phyloP scores from a whole-genome alignment of 2,329 filamentous ascomycete genomes.

The Diplodia scrobiculata region DNA sequence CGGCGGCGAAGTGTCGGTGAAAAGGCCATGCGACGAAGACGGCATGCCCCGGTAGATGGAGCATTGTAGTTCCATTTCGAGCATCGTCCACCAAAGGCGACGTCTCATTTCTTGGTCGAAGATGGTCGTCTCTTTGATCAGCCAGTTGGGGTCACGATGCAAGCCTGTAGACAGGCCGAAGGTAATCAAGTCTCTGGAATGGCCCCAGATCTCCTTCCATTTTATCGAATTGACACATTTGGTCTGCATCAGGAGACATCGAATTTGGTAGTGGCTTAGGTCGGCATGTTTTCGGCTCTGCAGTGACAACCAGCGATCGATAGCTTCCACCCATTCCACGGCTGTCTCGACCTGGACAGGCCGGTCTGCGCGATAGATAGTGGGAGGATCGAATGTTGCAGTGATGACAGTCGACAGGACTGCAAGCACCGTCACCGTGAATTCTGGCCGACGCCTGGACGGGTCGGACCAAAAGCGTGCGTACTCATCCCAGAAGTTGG shows the following conservation, averaged over 20 bases:
- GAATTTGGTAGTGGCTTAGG: constrained; percentile 54
- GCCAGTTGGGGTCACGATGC: constrained; percentile 52
- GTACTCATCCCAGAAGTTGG: constrained; percentile 37
- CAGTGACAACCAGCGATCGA: constrained; percentile 47
- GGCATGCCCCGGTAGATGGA: constrained; percentile 60
- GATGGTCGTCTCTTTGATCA: constrained; percentile 27
- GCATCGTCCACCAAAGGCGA: constrained; percentile 60
- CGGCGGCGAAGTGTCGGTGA: constrained; percentile 55
- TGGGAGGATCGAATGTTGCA: constrained; percentile 33
- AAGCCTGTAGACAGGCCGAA: constrained; percentile 58
- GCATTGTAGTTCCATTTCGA: constrained; percentile 60
- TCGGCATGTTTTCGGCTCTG: constrained; percentile 58
- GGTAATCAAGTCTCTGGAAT: constrained; percentile 54
- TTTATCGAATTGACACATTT: constrained; percentile 56
- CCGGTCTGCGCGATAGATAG: constrained; percentile 49
- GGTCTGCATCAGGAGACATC: constrained; percentile 55
- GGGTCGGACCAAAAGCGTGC: constrained; percentile 25
- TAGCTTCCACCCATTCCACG: constrained; percentile 43
- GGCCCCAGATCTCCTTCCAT: constrained; percentile 57
- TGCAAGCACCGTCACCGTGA: constrained; percentile 47
- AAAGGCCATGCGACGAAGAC: constrained; percentile 45
- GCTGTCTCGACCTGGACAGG: constrained; percentile 47
- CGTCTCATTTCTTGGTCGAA: constrained; percentile 58
- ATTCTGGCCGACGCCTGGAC: constrained; percentile 35
- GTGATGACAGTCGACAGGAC: constrained; percentile 45